Base-by-base conservation (phyloP, 306 rosid genomes). In the Sphenostylis stenocarpa region DNA sequence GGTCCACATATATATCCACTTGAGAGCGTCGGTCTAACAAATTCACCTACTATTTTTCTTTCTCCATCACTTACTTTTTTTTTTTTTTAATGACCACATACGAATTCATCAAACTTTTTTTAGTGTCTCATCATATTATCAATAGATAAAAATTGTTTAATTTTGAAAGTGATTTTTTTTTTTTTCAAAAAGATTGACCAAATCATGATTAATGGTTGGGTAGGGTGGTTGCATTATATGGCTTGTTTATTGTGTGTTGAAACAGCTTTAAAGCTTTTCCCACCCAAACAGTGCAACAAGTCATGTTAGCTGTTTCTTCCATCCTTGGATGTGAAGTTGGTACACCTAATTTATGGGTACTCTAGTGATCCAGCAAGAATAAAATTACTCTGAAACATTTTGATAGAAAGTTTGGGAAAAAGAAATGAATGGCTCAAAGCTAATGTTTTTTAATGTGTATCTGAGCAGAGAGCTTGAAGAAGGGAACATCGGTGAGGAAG, bases 401-500 rank as follows among this genome's bases (percentile, higher is more conserved):
- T 12, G 1, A 21, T 26, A 34, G 28, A 31, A 29, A 61, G 41
- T 33, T 63, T 45, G 38, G 31, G 19, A 21, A 6, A 45, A 70
- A 5, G 15, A 49, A 47, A 70, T 10, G 1, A 29, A 29, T 48
- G 43, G 31, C 19, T n/a, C n/a, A n/a, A n/a, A n/a, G n/a, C n/a
- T n/a, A n/a, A n/a, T n/a, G n/a, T 19, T 34, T 5, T 19, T 8
- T 17, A 38, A 81, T 75, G 51, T 34, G 20, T 14, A n/a, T 34
- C 34, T 15, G 1, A 31, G 14, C 86, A 73, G 80, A 82, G 67
- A 89, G 82, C n/a, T 3, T 21, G 0, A 97, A 92, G 17, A 90
- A 90, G 68, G 85, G 86, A 16, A 56, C 90, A 67, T 0, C 56
- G 69, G 69, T 89, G 71, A 90, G 74, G 88, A 80, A 87, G 51